Conservation (phyloP, 176 grass and related monocot species). For the Oryza australiensis region DNA sequence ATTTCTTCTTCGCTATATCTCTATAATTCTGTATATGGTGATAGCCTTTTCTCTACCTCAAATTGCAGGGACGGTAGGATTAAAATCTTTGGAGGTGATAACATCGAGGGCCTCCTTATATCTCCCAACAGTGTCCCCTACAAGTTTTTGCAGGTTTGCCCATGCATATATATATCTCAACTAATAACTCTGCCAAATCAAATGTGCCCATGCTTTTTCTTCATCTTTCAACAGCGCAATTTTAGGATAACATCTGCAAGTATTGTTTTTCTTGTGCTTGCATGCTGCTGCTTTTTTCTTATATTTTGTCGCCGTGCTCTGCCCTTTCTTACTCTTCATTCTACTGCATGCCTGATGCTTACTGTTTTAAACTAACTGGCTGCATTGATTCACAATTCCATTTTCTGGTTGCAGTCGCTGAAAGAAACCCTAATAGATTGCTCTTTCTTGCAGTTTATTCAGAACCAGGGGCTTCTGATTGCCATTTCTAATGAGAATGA, state of each 20-base stretch:
- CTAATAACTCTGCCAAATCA: not conserved
- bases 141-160: constrained; percentile 81
- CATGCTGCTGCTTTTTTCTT: not conserved
- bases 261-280: not conserved
- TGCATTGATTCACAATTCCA: not conserved
- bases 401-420: not conserved
- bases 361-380: not conserved
- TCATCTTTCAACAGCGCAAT: not conserved
- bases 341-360: not conserved
- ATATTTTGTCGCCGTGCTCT: not conserved
- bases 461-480: constrained; percentile 79
- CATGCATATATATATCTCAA: no score
- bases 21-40: not conserved
- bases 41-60: not conserved
- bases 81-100: constrained; percentile 87
- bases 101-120: constrained; percentile 83
- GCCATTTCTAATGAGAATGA: constrained; percentile 93
- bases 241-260: not conserved
- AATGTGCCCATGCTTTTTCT: not conserved
- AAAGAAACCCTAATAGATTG: not conserved
- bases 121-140: constrained; percentile 79
- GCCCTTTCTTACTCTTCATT: not conserved
- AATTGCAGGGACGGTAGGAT: constrained; percentile 89
- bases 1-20: not conserved
- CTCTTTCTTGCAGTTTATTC: constrained; percentile 79